Evolutionary conservation across 495 filamentous ascomycete genomes (phyloP), one percentile per base, ranked within the genome.

Genomic region (Hypoxylon trugodes): DNA sequence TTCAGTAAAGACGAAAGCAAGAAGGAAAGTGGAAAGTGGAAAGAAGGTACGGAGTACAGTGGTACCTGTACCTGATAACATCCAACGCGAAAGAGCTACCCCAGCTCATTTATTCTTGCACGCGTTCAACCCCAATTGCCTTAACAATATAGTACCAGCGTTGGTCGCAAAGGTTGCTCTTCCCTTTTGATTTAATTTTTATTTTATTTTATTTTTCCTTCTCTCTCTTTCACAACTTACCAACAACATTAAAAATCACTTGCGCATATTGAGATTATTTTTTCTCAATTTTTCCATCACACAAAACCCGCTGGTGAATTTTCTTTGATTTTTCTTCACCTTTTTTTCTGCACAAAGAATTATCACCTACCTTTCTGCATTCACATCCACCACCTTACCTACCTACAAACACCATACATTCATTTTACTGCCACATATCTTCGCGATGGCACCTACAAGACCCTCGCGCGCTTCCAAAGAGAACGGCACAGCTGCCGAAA

Each of bases 401-500:
- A 13, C n/a, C 16, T 45, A 25, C 25, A 35, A 8, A 13, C 7
- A 36, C 6, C 15, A 38, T 45, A 4, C 9, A 22, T 50, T 32
- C 10, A 35, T 33, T 22, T 41, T 2, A 22, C 54, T 9, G 28
- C 40, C 41, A 24, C 21, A 49, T 9, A 33, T 46, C 19, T 9
- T 43, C 24, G 45, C 54, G 38, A 73, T 73, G 70, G 68, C 68
- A 16, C 65, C 70, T 5, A 69, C 68, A 33, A 22, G 65, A 66
- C 33, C 70, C 10, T 24, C 61, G 33, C 70, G 66, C 42, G 35
- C 63, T 12, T 40, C 65, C n/a, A 69, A 70, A 45, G 68, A 73
- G 55, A 67, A 67, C 36, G 62, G 59, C 35, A 67, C 66, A 1
- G 8, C 63, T 0, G 57, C 63, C n/a, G 61, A 58, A 30, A 41